Evolutionary conservation across 1,139 yeast species (phyloP), one percentile per base, ranked within the genome.

Genomic region (Yarrowia galli): DNA sequence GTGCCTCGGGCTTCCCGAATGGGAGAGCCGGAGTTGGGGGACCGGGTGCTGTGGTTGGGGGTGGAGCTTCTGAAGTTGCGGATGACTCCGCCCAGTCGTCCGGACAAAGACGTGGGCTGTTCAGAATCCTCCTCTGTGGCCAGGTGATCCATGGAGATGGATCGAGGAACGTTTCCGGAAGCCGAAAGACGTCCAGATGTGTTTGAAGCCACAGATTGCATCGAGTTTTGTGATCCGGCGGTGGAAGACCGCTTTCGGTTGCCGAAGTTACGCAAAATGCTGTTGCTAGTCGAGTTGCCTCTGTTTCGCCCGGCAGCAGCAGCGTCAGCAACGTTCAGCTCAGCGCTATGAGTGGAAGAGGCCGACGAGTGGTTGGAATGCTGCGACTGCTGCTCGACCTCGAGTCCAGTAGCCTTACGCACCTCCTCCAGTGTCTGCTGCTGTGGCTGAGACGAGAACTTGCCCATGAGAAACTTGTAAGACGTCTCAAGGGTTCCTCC

Each of bases 401-500:
- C 61, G 23, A 54, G 61, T 0, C 61, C 61, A 1, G 61, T 54
- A 68, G 36, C 68, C 72, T 32, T 68, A 71, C 54, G 69, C 67
- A 54, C 70, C 69, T 25, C 66, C 65, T 16, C 56, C 4, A 54
- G 64, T 1, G 64, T 43, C 64, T 58, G 64, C 13, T 42, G 64
- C 51, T 58, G 64, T 63, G 32, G 69, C 28, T 36, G 65, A 18
- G 22, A 63, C 51, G 32, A 70, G 70, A 76, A 69, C 67, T 76
- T 74, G 58, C 77, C 78, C 70, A 77, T 71, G 40, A 78, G 69
- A 68, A 75, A 76, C 67, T 75, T 71, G 70, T 77, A 78, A 3
- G 79, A 75, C 66, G 70, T 75, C 32, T 77, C 78, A 53, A 77
- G 72, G 2, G 78, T 73, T 7, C 75, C 72, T 16, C 79, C 76